These are phyloP conservation scores for Spizellomyces punctatus DNA, from an alignment of 192 early-diverging fungal species.

Conservation along the genomic window DNA sequence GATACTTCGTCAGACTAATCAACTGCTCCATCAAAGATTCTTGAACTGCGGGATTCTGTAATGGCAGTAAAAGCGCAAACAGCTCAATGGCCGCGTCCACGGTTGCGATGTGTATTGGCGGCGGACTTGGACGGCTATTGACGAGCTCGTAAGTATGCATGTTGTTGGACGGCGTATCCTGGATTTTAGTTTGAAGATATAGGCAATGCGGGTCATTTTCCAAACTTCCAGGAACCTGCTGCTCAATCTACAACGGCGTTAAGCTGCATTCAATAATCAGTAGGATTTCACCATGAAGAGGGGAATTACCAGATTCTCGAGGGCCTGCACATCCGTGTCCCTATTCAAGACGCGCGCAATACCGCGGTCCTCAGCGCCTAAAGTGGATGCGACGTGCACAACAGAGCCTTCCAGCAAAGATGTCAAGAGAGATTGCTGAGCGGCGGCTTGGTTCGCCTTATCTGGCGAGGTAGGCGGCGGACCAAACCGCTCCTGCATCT, in stretches of 20 bases:
- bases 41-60: conserved; percentile 71
- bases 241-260: conserved; percentile 51
- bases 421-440: conserved; percentile 27
- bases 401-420: conserved; percentile 36
- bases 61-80: conserved; percentile 74
- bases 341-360: conserved; percentile 30
- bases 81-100: conserved; percentile 83
- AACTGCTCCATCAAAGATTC: conserved; percentile 77
- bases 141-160: conserved; percentile 16
- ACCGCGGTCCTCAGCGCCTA: conserved; percentile 38
- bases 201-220: conserved; percentile 65
- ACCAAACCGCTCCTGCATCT: conserved; percentile 18
- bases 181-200: conserved; percentile 19
- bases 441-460: conserved; percentile 2
- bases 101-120: conserved; percentile 46
- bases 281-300: neutral
- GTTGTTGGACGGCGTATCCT: conserved; percentile 15
- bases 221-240: conserved; percentile 55
- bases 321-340: conserved; percentile 42
- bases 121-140: conserved; percentile 31
- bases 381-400: conserved; percentile 28
- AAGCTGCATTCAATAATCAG: conserved; percentile 7
- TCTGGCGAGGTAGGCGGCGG: neutral
- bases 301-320: conserved; percentile 48
- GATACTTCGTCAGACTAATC: conserved; percentile 62